These are phyloP conservation scores for Leccinum fallax DNA, from an alignment of 1,284 basidiomycete genomes.

Conservation along the genomic window DNA sequence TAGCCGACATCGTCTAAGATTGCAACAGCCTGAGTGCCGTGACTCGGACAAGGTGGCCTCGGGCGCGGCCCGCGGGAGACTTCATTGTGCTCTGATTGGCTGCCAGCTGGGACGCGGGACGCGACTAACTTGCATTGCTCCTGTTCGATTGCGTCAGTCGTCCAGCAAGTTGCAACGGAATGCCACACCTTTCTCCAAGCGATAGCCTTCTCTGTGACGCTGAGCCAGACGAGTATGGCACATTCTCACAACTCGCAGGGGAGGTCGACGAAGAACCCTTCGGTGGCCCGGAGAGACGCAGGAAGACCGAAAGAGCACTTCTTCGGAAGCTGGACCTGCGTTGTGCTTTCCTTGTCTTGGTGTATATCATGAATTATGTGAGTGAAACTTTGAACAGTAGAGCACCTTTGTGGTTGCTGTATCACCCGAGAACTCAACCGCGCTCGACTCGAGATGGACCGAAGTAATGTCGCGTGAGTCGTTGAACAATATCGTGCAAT, in stretches of 20 bases:
- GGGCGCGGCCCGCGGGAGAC: too few species aligned
- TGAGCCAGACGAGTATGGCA: constrained; percentile 10
- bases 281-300: constrained; percentile 42
- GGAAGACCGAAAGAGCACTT: constrained; percentile 51
- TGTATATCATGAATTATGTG: constrained; percentile 71
- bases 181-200: not conserved
- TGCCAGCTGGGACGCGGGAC: too few species aligned
- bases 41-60: too few species aligned
- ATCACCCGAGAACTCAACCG: constrained; percentile 3
- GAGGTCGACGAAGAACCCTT: constrained; percentile 41
- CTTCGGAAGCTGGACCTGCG: constrained; percentile 63
- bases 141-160: not conserved
- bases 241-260: constrained; percentile 1
- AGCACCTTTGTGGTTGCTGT: not conserved
- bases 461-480: constrained; percentile 64
- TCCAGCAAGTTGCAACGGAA: not conserved
- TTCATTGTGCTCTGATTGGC: too few species aligned
- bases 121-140: too few species aligned
- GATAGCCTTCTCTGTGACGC: not conserved
- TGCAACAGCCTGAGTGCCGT: not conserved
- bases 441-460: constrained; percentile 51
- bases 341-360: constrained; percentile 62
- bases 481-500: not conserved
- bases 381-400: constrained; percentile 22
- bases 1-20: constrained; percentile 34